Base-by-base conservation (phyloP, 495 filamentous ascomycete species). In the Chlorociboria aeruginascens region DNA sequence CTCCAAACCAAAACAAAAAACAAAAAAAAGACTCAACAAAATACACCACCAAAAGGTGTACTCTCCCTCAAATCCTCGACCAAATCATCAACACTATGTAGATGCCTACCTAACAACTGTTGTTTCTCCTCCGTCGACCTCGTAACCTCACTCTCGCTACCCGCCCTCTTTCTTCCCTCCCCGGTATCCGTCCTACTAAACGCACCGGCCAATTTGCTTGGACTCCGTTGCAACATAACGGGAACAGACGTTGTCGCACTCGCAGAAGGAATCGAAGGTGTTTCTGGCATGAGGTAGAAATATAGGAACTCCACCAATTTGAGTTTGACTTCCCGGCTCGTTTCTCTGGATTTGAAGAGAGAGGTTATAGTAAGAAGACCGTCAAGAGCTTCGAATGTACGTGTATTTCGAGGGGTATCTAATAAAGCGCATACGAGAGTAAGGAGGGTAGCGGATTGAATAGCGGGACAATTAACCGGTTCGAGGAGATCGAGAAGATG, bases 281-380 rank as follows among this genome's bases (percentile, higher is more conserved):
- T 79, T 65, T 97, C 92, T 29, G 89, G 88, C 81, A 96, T 95
- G 41, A 98, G 78, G 64, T 97, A 98, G 66, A 96, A 96, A 66
- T 97, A 58, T 6, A 98, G 67, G 62, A 98, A 96, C 60, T 98
- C 92, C 49, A 95, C 81, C 8, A 94, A 74, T 57, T 89, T 88
- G 54, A 95, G 77, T 63, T 93, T 95, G 48, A 98, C 90, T 52
- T 89, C 86, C 46, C 86, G 76, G 11, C 77, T 77, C 4, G 89
- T 95, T 54, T 78, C 74, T 32, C 85, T 79, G 50, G 75, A 78
- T 63, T 93, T 93, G 74, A 96, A 96, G 7, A 97, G 73, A 7
- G 84, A 89, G 17, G 90, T 94, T n/a, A 97, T 76, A 2, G 92
- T 93, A 11, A 93, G 73, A 1, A 98, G 75, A 31, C 92, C 92